Conservation (phyloP, 768 basidiomycete species). For the Lactarius hatsudake region DNA sequence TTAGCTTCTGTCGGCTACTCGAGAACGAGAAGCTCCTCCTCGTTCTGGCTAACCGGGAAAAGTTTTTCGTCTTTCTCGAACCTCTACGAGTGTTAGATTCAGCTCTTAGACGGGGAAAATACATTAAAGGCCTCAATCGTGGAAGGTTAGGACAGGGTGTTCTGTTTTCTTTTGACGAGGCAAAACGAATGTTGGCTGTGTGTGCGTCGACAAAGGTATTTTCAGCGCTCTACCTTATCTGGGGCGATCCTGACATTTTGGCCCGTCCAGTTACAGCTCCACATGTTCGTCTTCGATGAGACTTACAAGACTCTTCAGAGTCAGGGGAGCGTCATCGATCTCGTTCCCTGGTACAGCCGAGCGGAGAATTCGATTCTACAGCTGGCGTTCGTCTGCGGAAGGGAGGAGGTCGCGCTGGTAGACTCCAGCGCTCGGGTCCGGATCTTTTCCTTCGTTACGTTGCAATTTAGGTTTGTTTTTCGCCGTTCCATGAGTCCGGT, state of each 20-base stretch:
- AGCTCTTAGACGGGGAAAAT: background rate
- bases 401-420: constrained; percentile 51
- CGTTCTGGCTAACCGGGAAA: constrained; percentile 5
- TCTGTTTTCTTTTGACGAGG: constrained; percentile 51
- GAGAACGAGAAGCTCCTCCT: constrained; percentile 20
- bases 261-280: constrained; percentile 34
- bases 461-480: constrained; percentile 48
- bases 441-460: constrained; percentile 51
- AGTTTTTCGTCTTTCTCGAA: constrained; percentile 16
- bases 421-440: constrained; percentile 44
- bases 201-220: constrained; percentile 43
- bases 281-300: constrained; percentile 51
- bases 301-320: constrained; percentile 40
- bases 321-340: constrained; percentile 39
- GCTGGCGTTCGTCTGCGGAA: constrained; percentile 45
- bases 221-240: background rate
- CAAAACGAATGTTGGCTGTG: constrained; percentile 47
- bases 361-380: constrained; percentile 32
- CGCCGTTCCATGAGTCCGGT: background rate
- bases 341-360: constrained; percentile 44
- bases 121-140: constrained; percentile 34
- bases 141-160: constrained; percentile 47
- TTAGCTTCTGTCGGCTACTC: constrained; percentile 20
- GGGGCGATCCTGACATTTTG: background rate
- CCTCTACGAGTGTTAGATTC: constrained; percentile 6